These are phyloP conservation scores for Rhinocladiella mackenziei DNA, from an alignment of 2,329 filamentous ascomycete genomes.

Conservation along the genomic window DNA sequence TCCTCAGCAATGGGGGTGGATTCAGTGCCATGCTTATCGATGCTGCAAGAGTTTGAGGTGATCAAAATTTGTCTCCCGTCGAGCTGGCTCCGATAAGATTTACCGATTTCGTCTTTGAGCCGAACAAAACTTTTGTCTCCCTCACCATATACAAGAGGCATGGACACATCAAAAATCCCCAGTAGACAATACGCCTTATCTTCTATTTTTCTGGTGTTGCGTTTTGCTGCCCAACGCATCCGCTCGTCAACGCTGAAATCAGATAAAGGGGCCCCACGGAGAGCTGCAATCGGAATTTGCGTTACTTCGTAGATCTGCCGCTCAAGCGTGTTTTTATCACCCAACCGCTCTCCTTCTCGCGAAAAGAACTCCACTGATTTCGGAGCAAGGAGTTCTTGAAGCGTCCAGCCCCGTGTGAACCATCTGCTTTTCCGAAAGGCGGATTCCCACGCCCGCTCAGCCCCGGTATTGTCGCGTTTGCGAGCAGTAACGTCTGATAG, in stretches of 20 bases:
- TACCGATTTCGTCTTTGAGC: conserved; percentile 23
- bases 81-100: conserved; percentile 1
- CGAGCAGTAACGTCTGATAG: background rate
- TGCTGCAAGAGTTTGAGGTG: background rate
- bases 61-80: background rate
- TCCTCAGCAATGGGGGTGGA: background rate
- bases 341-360: conserved; percentile 10
- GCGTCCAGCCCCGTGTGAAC: conserved; percentile 16
- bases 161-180: conserved; percentile 32
- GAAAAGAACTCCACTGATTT: conserved; percentile 16
- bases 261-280: conserved; percentile 3
- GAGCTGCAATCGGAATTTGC: conserved; percentile 8
- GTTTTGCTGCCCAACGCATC: conserved; percentile 25
- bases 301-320: conserved; percentile 14
- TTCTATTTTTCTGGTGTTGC: conserved; percentile 20
- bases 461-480: no score
- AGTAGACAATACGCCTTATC: conserved; percentile 25
- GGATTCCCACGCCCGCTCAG: background rate
- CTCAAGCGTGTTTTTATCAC: conserved; percentile 9
- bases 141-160: conserved; percentile 35
- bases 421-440: conserved; percentile 12
- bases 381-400: conserved; percentile 22
- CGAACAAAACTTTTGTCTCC: conserved; percentile 26
- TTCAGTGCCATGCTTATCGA: background rate
- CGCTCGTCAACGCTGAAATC: conserved; percentile 11